These are phyloP conservation scores for Ceratobasidium sp. DNA, from an alignment of 1,284 basidiomycete genomes.

Conservation along the genomic window DNA sequence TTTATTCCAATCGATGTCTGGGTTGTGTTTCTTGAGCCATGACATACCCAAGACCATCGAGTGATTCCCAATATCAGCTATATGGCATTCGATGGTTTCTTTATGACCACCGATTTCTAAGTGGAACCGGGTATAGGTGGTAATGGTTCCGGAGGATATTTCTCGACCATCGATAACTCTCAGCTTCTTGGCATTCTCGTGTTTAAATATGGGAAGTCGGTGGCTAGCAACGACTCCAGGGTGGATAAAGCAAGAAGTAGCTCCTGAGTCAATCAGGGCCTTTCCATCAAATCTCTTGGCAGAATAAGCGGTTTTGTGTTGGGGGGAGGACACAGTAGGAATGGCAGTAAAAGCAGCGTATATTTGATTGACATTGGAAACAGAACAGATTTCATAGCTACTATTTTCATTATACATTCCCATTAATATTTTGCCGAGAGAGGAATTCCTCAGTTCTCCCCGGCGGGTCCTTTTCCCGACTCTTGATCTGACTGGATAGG, in stretches of 20 bases:
- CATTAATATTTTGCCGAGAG: constrained; percentile 1
- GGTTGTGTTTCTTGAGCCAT: not conserved
- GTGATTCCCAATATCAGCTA: not conserved
- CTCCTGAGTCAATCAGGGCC: constrained; percentile 6
- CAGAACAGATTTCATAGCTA: not conserved
- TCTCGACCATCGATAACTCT: constrained; percentile 1
- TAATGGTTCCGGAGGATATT: not conserved
- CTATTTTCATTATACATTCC: not conserved
- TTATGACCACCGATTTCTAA: not conserved
- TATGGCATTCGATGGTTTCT: not conserved
- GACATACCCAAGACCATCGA: not conserved
- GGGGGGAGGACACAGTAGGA: not conserved
- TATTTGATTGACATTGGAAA: not conserved
- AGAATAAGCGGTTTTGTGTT: not conserved
- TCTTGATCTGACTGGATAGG: not conserved
- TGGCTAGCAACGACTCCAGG: not conserved
- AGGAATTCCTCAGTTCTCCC: not conserved
- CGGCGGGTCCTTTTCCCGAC: constrained; percentile 2
- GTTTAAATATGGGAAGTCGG: not conserved
- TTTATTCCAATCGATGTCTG: not conserved
- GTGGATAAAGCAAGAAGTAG: constrained; percentile 5
- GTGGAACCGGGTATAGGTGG: not conserved
- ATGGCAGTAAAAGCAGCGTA: not conserved
- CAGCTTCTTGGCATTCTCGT: not conserved
- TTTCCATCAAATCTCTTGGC: not conserved